Evolutionary conservation across 495 filamentous ascomycete genomes (phyloP).

Genomic region (Penicillium silybi): DNA sequence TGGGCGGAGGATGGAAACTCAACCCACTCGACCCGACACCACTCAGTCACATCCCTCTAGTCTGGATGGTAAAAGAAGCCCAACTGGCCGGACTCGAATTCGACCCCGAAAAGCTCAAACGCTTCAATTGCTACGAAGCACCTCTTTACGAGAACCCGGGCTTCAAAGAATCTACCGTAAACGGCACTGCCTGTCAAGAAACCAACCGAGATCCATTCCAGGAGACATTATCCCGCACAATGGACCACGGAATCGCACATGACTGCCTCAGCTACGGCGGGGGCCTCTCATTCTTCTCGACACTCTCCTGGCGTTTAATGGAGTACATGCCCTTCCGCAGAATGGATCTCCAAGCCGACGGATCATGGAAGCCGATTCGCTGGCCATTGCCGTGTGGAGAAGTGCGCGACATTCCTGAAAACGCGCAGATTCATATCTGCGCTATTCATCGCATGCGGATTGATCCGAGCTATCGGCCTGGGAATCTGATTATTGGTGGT

Average conservation of each 20-base stretch:
- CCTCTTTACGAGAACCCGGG: background rate
- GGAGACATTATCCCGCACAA: constrained; percentile 3
- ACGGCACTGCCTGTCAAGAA: background rate
- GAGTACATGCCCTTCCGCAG: constrained; percentile 75
- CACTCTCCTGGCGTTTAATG: constrained; percentile 71
- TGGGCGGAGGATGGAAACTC: constrained; percentile 77
- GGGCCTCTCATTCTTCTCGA: constrained; percentile 49
- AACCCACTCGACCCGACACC: constrained; percentile 47
- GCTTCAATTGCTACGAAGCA: constrained; percentile 53
- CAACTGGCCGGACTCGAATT: constrained; percentile 65
- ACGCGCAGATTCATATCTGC: constrained; percentile 62
- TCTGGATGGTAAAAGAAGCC: constrained; percentile 79
- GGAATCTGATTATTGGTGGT: constrained; percentile 71
- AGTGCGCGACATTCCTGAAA: constrained; percentile 67
- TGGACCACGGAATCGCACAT: constrained; percentile 55
- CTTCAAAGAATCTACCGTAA: background rate
- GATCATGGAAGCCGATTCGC: constrained; percentile 69
- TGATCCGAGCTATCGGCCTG: constrained; percentile 61
- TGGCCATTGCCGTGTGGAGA: constrained; percentile 75
- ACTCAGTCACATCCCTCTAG: constrained; percentile 65
- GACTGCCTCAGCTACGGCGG: constrained; percentile 63
- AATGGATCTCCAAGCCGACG: constrained; percentile 66
- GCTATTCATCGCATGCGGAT: constrained; percentile 65
- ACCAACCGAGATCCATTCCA: constrained; percentile 6
- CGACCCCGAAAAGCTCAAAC: constrained; percentile 59